Percentiles rank a stretch among this genome's conserved stretches.
Conservation (phyloP, 2,329 filamentous ascomycete species). For the Aspergillus fischeri region DNA sequence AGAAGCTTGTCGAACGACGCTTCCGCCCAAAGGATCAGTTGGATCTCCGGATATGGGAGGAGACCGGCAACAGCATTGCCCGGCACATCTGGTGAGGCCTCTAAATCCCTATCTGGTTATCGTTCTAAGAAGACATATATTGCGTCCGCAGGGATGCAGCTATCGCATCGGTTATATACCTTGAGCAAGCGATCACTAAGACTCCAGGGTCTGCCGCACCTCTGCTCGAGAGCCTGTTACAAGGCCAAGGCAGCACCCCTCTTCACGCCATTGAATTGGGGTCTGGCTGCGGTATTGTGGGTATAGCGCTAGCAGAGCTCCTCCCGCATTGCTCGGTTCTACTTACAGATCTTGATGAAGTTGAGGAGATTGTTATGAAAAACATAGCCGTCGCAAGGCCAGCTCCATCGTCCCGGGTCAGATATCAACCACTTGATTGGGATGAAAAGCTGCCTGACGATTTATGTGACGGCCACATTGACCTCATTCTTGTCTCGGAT, state of each 20-base stretch:
- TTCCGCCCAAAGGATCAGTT: slow-evolving; percentile 42
- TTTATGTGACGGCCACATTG: slow-evolving; percentile 39
- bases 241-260: slow-evolving; percentile 20
- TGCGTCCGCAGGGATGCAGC: slow-evolving; percentile 52
- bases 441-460: slow-evolving; percentile 47
- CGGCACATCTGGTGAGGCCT: slow-evolving; percentile 61
- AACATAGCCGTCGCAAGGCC: slow-evolving; percentile 50
- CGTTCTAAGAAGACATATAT: slow-evolving; percentile 10
- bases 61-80: slow-evolving; percentile 69
- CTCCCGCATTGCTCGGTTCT: slow-evolving; percentile 50
- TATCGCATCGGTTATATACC: slow-evolving; percentile 52
- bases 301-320: slow-evolving; percentile 58
- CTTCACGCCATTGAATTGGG: slow-evolving; percentile 61
- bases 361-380: slow-evolving; percentile 54
- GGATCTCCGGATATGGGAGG: slow-evolving; percentile 57
- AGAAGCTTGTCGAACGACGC: slow-evolving; percentile 54
- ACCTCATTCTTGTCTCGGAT: slow-evolving; percentile 64
- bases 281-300: slow-evolving; percentile 65
- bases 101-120: not conserved
- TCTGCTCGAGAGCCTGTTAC: slow-evolving; percentile 32
- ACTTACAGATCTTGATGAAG: slow-evolving; percentile 64
- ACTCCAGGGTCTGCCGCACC: slow-evolving; percentile 18
- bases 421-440: slow-evolving; percentile 61
- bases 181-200: slow-evolving; percentile 42
- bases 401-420: slow-evolving; percentile 40